Evolutionary conservation across 306 rosid species (phyloP), one percentile per base, ranked within the genome.

Genomic region (Quillaja saponaria): DNA sequence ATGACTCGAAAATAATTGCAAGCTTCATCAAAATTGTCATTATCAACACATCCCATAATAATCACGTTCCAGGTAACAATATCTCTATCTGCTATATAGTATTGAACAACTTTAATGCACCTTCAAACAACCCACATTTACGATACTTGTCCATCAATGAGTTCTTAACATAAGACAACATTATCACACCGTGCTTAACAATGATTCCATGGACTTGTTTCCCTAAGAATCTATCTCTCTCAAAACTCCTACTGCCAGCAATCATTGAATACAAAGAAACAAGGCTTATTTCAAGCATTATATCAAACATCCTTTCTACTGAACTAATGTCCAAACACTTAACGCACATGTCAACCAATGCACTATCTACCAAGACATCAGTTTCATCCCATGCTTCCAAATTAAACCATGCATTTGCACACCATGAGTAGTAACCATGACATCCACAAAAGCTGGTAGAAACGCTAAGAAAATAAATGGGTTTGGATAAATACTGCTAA

Each of bases 31-130:
- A 77, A 82, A 9, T 72, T 69, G 28, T 63, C 63, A 52, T 59
- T 55, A 34, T 71, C 68, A 38, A 60, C 60, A 2, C 80, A 80
- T 14, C 79, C 85, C 69, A 37, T 66, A 59, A 80, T 73, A 73
- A 85, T 77, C 34, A 85, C 77, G 38, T 82, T 85, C 91, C 88
- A 82, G 0, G 85, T 63, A 13, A 82, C 86, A 55, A 80, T 76
- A 61, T 85, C 86, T 51, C 68, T 82, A 6, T 66, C 77, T 66
- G 80, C 82, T 15, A 46, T n/a, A n/a, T 72, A 8, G 37, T 49
- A 58, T 16, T 47, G 66, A 85, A 85, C 79, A 85, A 57, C 75
- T 75, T 51, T 11, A 65, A 33, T 20, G 81, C 84, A 41, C 75
- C 80, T 53, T 62, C 68, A 69, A 77, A 72, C 50, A 64, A 40